Percentiles rank a stretch among this genome's conserved stretches.
These are phyloP conservation scores for Nothophoma quercina DNA, from an alignment of 2,329 filamentous ascomycete genomes.

Conservation along the genomic window DNA sequence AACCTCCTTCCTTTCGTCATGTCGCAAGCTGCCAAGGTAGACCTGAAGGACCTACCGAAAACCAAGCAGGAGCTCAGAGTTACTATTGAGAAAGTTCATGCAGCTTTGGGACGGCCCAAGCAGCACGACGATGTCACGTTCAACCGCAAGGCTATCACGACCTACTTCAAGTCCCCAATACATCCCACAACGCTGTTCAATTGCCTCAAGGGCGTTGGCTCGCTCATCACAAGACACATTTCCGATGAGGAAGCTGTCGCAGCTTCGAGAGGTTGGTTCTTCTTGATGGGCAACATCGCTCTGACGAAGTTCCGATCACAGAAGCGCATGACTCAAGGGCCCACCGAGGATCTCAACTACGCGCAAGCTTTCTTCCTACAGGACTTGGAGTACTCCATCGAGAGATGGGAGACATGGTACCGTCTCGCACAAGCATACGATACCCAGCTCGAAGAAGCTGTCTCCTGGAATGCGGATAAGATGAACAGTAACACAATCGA, in stretches of 20 bases:
- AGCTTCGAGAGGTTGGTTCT: slow-evolving; percentile 89
- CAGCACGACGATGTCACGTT: slow-evolving; percentile 81
- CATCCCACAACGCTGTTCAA: slow-evolving; percentile 81
- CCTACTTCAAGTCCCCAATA: slow-evolving; percentile 83
- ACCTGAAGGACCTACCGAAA: slow-evolving; percentile 89
- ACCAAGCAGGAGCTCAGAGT: slow-evolving; percentile 91
- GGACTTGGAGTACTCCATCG: slow-evolving; percentile 81
- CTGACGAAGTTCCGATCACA: slow-evolving; percentile 84
- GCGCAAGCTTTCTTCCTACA: slow-evolving; percentile 81
- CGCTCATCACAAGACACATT: slow-evolving; percentile 53
- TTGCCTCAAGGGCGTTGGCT: slow-evolving; percentile 78
- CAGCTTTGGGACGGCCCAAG: slow-evolving; percentile 79
- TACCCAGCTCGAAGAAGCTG: slow-evolving; percentile 84
- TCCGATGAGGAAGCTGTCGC: slow-evolving; percentile 71
- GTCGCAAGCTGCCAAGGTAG: slow-evolving; percentile 79
- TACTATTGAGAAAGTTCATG: slow-evolving; percentile 92
- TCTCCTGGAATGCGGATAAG: slow-evolving; percentile 89
- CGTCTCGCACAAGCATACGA: slow-evolving; percentile 87
- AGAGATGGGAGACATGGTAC: slow-evolving; percentile 92
- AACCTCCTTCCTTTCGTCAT: slow-evolving; percentile 86
- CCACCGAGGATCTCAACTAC: slow-evolving; percentile 83
- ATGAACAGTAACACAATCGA: slow-evolving; percentile 84
- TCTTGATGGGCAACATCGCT: slow-evolving; percentile 85
- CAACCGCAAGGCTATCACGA: slow-evolving; percentile 82
- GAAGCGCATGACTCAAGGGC: slow-evolving; percentile 78